Evolutionary conservation across 805 yeast genomes (phyloP), one percentile per base, ranked within the genome.

Genomic region (Saturnispora sekii): DNA sequence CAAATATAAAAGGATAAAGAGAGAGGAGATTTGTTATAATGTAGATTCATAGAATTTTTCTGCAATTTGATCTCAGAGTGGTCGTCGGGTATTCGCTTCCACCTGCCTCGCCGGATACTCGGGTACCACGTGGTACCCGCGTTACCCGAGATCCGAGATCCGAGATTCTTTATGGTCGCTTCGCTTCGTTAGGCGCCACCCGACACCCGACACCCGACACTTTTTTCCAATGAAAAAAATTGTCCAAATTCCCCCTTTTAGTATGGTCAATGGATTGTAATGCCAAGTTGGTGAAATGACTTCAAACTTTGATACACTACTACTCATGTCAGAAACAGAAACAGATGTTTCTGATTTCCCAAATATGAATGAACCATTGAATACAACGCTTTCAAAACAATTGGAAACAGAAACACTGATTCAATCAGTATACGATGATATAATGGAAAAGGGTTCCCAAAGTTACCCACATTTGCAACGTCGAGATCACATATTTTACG

Each of bases 401-500:
- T 41, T 56, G 10, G 65, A 65, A 37, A 67, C 66, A 9, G 76
- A 73, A 52, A 50, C 53, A 3, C 45, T 26, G 5, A 51, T 66
- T n/a, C 49, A 53, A 12, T 53, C 51, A 14, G 54, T 64, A 2
- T 67, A 65, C 44, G 67, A 63, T 17, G 51, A 54, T 1, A 43
- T 56, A 12, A 45, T 66, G 5, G 56, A 55, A 8, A 37, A 46
- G 6, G 68, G 69, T 2, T 56, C 61, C 11, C 50, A 63, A 38
- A 51, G 56, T 12, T 54, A 63, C 35, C 66, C 67, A 1, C 33
- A 21, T 1, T 46, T 65, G 31, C 38, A 53, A 33, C 59, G 55
- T 32, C 59, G 59, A 5, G 48, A 52, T 1, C 88, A 82, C 55
- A 44, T 58, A 9, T 48, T 50, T 41, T 83, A 69, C 54, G 60